Evolutionary conservation across 495 filamentous ascomycete species (phyloP).

Genomic region (Hypoxylon intermedium): DNA sequence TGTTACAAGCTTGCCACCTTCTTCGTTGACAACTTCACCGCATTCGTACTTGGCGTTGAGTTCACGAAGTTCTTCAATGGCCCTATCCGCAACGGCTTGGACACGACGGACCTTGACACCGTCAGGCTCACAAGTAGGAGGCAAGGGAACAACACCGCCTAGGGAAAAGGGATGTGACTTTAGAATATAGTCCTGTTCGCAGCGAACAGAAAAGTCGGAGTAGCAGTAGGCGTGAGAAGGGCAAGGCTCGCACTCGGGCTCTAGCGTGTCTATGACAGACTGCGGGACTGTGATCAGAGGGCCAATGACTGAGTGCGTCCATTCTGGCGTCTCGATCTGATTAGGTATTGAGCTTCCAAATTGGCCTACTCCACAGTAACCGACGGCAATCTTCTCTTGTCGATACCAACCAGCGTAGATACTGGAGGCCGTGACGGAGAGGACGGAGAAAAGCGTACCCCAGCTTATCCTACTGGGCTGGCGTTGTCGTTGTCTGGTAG

Average conservation of each 20-base stretch:
- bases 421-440: conserved; percentile 68
- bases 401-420: conserved; percentile 85
- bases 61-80: conserved; percentile 85
- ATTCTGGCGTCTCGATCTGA: conserved; percentile 53
- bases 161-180: conserved; percentile 84
- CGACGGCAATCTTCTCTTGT: conserved; percentile 91
- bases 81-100: conserved; percentile 83
- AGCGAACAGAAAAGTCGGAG: conserved; percentile 73
- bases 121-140: conserved; percentile 94
- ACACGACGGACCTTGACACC: conserved; percentile 88
- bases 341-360: conserved; percentile 51
- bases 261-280: conserved; percentile 68
- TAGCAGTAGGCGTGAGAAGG: conserved; percentile 91
- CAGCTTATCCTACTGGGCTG: conserved; percentile 40
- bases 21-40: conserved; percentile 70
- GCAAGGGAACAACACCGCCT: conserved; percentile 79
- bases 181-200: conserved; percentile 86
- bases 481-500: conserved; percentile 28
- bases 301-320: conserved; percentile 45
- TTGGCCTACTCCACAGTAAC: conserved; percentile 87
- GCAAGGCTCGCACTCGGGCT: conserved; percentile 90
- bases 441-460: conserved; percentile 66
- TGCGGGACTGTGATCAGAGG: conserved; percentile 59
- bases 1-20: conserved; percentile 62
- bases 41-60: conserved; percentile 90